Base-by-base conservation (phyloP, 768 basidiomycete species). In the Erythrobasidium yunnanense region DNA sequence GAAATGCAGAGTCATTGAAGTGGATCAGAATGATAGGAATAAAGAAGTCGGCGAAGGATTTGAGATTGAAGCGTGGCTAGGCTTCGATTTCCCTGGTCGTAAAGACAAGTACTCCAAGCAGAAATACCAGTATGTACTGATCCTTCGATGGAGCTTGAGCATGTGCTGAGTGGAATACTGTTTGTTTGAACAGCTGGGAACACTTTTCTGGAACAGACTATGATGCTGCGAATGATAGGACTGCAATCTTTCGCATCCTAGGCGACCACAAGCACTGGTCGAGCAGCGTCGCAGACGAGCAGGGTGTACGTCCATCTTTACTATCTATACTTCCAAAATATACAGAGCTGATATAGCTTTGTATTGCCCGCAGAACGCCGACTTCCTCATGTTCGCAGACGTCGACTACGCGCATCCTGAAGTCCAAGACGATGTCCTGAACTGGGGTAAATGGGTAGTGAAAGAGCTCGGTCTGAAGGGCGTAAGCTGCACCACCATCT, bases 391-490 rank as follows among this genome's bases (percentile, higher is more conserved):
- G 56, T 66, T 56, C n/a, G 74, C 76, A 77, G 68, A 76, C 52
- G 70, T 77, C 67, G 77, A 78, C 53, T 76, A 77, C 62, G 66
- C 74, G 3, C 78, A 79, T 68, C 77, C 76, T 0, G 77, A 76
- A 22, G 76, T 76, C 52, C 52, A 66, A n/a, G 58, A 74, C 32
- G 77, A 79, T 35, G 66, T 75, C 60, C 72, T 66, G 52, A 52
- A 66, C 2, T 78, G 78, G 77, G 77, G 78, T 34, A 71, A 70
- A 2, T 79, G 78, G 78, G 68, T 78, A 20, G 49, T 78, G 20
- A 74, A 77, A 32, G 78, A 79, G 71, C 77, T 77, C 15, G 79
- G 78, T 6, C 76, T 76, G 0, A 73, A 74, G 8, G 79, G 79
- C 1, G 38, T 42, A 42, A n/a, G 38, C 38, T 11, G 38, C 38